These are phyloP conservation scores for Seiridium cupressi DNA, from an alignment of 2,329 filamentous ascomycete genomes.

Conservation along the genomic window DNA sequence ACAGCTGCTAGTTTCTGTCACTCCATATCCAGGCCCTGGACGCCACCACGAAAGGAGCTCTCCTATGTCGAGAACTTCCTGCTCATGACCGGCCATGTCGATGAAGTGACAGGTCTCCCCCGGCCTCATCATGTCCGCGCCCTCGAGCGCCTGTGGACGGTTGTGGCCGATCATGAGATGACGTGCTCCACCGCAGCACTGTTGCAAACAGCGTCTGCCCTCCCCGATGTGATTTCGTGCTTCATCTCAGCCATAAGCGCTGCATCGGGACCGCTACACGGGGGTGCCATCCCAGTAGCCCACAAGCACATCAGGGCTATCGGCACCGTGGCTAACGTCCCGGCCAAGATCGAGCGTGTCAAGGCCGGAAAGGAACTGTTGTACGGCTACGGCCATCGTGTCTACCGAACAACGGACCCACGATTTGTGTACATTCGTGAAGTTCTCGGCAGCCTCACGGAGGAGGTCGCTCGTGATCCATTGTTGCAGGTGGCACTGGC, in stretches of 20 bases:
- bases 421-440: neutral
- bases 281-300: constrained; percentile 19
- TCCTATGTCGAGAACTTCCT: no score
- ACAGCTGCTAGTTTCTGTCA: no score
- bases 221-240: constrained; percentile 16
- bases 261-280: constrained; percentile 16
- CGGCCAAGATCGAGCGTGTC: neutral
- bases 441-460: neutral
- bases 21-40: no score
- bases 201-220: constrained; percentile 16
- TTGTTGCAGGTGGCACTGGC: neutral
- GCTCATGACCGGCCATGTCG: neutral
- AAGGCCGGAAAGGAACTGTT: neutral
- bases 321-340: constrained; percentile 13
- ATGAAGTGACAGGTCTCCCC: neutral
- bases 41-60: no score
- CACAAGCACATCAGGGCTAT: constrained; percentile 17
- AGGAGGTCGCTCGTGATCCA: neutral
- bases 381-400: neutral
- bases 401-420: neutral
- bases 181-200: constrained; percentile 17
- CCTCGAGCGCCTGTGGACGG: constrained; percentile 15
- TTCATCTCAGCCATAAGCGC: constrained; percentile 15
- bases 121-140: neutral
- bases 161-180: constrained; percentile 18